phyloP scores from a whole-genome alignment of 768 basidiomycete genomes.

The Glaciozyma antarctica region DNA sequence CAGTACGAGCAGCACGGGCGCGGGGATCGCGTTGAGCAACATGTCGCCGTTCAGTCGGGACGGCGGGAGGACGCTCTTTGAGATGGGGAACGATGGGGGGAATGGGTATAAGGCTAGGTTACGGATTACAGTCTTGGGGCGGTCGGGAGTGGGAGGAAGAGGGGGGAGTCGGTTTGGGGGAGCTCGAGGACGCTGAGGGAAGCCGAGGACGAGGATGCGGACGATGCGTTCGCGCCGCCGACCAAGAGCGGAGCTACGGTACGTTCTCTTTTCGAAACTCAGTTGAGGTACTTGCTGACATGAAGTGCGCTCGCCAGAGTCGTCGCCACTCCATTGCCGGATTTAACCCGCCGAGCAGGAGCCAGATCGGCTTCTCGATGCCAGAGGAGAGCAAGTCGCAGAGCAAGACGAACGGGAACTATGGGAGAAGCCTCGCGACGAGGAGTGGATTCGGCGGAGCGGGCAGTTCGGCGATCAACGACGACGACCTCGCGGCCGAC shows the following conservation, averaged over 20 bases:
- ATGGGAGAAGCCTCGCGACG: background rate
- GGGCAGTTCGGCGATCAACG: constrained; percentile 29
- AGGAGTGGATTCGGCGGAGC: constrained; percentile 1
- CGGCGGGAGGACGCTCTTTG: constrained; percentile 4
- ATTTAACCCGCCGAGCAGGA: constrained; percentile 24
- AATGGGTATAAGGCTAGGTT: constrained; percentile 10
- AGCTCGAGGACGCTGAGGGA: constrained; percentile 14
- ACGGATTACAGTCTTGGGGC: constrained; percentile 30
- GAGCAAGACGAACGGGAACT: constrained; percentile 3
- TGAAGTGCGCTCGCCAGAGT: no score
- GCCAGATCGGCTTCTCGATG: constrained; percentile 32
- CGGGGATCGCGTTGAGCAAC: constrained; percentile 18
- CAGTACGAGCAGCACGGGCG: background rate
- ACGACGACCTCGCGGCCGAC: constrained; percentile 35
- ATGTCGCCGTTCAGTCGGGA: constrained; percentile 29
- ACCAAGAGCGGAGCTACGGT: constrained; percentile 34
- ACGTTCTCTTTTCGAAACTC: no score
- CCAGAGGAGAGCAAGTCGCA: constrained; percentile 11
- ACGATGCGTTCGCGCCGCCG: constrained; percentile 29
- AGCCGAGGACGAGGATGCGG: constrained; percentile 26
- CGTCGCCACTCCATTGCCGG: constrained; percentile 34
- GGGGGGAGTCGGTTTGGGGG: constrained; percentile 27
- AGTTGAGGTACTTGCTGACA: no score
- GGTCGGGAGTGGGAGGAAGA: constrained; percentile 28
- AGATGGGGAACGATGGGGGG: background rate